Evolutionary conservation across 2,329 filamentous ascomycete species (phyloP), one percentile per base, ranked within the genome.

Genomic region (Pleoardoris graminearum): DNA sequence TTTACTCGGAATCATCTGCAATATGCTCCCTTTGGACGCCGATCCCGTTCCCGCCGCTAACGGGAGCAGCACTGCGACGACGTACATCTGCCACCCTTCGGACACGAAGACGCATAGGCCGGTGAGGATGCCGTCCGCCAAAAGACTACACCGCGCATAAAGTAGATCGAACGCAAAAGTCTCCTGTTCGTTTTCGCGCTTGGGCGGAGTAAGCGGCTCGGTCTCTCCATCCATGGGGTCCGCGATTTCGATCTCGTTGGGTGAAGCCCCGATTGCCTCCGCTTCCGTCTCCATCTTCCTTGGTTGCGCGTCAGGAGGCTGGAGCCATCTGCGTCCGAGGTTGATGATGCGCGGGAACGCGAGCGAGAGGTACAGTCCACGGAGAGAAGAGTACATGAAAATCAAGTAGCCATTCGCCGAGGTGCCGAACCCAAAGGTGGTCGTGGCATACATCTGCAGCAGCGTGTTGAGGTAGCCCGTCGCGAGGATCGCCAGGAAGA

Each of bases 21-120:
- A 81, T 53, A 90, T 88, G n/a, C 87, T 85, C 0, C 87, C 87
- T 59, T 90, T 90, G 1, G 86, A 85, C 0, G 87, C 85, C 0
- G 86, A 81, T 0, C 85, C 87, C 0, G 86, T 86, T 0, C 87
- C 87, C 0, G 86, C 87, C 0, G 85, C 86, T 25, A 90, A 82
- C 0, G 87, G 87, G 0, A 90, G 76, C 1, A 89, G 66, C 22
- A 83, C 80, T 0, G 85, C 85, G 1, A 86, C 82, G 0, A 88
- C 70, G 61, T 88, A 90, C 41, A 90, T 83, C 59, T 90, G 86
- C 85, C 85, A 89, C 1, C 80, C 79, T 42, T 82, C 54, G 0
- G 80, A 83, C 0, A 85, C 84, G 56, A 89, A 85, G 0, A 83
- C 82, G 0, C 85, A 82, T 0, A 84, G 75, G 1, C 82, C 82